Percentiles rank a stretch among this genome's conserved stretches.
Conservation (phyloP, 495 filamentous ascomycete species). For the Penicillium maclennaniae region DNA sequence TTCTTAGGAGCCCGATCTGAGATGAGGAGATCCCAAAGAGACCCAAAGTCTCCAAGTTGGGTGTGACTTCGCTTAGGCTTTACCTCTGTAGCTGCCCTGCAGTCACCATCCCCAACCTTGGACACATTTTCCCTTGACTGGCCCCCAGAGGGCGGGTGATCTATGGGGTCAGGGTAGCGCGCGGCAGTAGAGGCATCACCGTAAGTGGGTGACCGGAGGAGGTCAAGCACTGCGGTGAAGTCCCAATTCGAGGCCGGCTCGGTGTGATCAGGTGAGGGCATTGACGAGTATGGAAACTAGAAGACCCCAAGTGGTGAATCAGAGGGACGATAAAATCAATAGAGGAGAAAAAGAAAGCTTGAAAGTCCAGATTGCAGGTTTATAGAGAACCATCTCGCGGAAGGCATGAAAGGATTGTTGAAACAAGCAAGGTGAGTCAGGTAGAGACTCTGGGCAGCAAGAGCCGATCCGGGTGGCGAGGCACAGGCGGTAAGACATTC, state of each 20-base stretch:
- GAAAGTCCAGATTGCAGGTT: neutral
- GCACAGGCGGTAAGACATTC: neutral
- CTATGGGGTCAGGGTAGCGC: conserved; percentile 8
- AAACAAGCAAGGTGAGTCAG: conserved; percentile 1
- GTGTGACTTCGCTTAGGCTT: conserved; percentile 9
- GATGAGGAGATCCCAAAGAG: conserved; percentile 34
- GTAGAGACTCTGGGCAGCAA: conserved; percentile 3
- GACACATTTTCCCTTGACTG: neutral
- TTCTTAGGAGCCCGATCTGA: neutral
- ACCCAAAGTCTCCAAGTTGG: conserved; percentile 37
- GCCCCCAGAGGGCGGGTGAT: neutral
- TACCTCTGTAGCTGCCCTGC: neutral
- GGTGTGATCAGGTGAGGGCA: conserved; percentile 13
- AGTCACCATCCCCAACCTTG: conserved; percentile 1
- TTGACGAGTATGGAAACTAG: conserved; percentile 4
- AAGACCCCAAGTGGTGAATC: neutral
- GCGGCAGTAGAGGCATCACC: conserved; percentile 6
- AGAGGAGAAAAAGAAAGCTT: neutral
- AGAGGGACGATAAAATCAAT: neutral
- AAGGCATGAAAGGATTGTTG: neutral
- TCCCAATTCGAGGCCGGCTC: conserved; percentile 40
- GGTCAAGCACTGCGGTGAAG: conserved; percentile 46
- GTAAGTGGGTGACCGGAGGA: conserved; percentile 40
- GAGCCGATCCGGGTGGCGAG: neutral
- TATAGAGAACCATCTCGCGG: conserved; percentile 1